These are phyloP conservation scores for Alternaria triticimaculans DNA, from an alignment of 2,329 filamentous ascomycete species.

Conservation along the genomic window DNA sequence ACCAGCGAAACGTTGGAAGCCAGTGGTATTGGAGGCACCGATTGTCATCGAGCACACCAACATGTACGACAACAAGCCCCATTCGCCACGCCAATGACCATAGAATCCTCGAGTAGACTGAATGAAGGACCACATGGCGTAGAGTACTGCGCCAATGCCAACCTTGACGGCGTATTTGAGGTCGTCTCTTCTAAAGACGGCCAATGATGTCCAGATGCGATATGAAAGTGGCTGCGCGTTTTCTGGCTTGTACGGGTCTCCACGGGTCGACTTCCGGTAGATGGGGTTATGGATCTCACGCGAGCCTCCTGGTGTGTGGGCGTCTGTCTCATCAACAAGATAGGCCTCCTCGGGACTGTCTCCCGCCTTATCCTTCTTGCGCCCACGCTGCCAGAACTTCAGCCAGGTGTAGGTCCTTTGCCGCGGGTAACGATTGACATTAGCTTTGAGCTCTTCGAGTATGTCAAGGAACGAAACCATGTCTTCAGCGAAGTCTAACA, in stretches of 20 bases:
- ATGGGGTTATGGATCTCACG: constrained; percentile 48
- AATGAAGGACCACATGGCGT: constrained; percentile 88
- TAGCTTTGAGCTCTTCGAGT: constrained; percentile 82
- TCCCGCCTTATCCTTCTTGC: constrained; percentile 13
- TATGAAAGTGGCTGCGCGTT: constrained; percentile 50
- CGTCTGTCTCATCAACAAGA: constrained; percentile 32
- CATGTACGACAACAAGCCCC: constrained; percentile 97
- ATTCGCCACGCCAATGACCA: constrained; percentile 90
- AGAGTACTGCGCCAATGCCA: constrained; percentile 85
- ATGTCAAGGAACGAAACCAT: constrained; percentile 83
- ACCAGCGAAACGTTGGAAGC: constrained; percentile 82
- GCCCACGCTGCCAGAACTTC: constrained; percentile 69
- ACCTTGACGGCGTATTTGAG: constrained; percentile 89
- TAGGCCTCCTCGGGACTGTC: constrained; percentile 34
- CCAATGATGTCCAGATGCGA: constrained; percentile 62
- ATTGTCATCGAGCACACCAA: constrained; percentile 98
- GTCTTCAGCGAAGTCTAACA: constrained; percentile 90
- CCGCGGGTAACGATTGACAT: constrained; percentile 66
- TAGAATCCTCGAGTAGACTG: constrained; percentile 79
- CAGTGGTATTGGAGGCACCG: constrained; percentile 92
- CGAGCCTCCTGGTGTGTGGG: constrained; percentile 36
- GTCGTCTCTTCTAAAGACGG: constrained; percentile 68
- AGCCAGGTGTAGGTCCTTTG: constrained; percentile 84
- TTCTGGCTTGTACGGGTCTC: constrained; percentile 37
- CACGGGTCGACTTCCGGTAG: constrained; percentile 35